phyloP scores from a whole-genome alignment of 2,329 filamentous ascomycete species.

The Scopulariopsis brevicaulis region DNA sequence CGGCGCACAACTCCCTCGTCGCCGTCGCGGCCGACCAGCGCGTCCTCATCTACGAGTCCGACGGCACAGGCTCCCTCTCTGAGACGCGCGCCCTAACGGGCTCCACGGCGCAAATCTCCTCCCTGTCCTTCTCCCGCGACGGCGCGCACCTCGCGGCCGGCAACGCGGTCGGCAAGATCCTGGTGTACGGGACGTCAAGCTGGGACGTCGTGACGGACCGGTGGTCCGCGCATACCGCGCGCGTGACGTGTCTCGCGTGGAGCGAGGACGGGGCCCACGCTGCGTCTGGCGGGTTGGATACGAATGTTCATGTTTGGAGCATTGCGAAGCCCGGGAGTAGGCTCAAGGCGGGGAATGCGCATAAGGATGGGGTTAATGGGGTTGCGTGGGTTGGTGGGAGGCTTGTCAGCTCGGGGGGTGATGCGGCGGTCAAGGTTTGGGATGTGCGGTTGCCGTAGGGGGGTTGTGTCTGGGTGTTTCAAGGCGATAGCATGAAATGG shows the following conservation, averaged over 20 bases:
- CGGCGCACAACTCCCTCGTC: conserved; percentile 54
- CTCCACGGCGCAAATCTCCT: conserved; percentile 61
- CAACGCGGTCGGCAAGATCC: conserved; percentile 76
- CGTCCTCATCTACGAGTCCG: conserved; percentile 59
- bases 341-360: conserved; percentile 75
- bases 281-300: conserved; percentile 78
- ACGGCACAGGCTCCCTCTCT: conserved; percentile 41
- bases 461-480: neutral
- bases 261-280: conserved; percentile 66
- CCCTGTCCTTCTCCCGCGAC: conserved; percentile 71
- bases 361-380: conserved; percentile 91
- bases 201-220: conserved; percentile 68
- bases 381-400: conserved; percentile 69
- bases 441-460: conserved; percentile 15
- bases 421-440: conserved; percentile 91
- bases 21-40: conserved; percentile 65
- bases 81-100: conserved; percentile 49
- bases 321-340: conserved; percentile 71
- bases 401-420: conserved; percentile 71
- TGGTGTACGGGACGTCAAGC: conserved; percentile 56
- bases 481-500: too few species aligned
- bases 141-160: conserved; percentile 74
- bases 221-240: conserved; percentile 50
- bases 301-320: conserved; percentile 89
- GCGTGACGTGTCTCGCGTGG: conserved; percentile 57